Percentiles rank a stretch among this genome's conserved stretches.
phyloP scores from a whole-genome alignment of 139 green algal genomes.

The Chlamydomonas incerta region DNA sequence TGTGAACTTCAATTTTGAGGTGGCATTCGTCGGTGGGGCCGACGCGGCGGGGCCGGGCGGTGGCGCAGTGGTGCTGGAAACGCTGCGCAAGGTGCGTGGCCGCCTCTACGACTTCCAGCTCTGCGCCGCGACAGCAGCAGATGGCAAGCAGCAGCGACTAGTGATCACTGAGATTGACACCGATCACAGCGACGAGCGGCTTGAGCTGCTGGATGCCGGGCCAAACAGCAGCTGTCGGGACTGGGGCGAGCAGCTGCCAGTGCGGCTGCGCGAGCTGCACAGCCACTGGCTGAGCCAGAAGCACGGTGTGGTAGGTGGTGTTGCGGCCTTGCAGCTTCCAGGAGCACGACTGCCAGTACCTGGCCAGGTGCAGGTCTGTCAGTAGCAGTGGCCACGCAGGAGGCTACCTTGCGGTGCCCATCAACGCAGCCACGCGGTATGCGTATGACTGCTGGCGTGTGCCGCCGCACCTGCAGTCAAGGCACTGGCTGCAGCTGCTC shows the following conservation, averaged over 20 bases:
- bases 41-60: too few relatives aligned
- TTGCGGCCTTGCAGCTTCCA: constrained; percentile 51
- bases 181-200: neutral
- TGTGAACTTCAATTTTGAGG: constrained; percentile 59
- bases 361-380: neutral
- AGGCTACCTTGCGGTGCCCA: too few relatives aligned
- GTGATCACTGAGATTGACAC: constrained; percentile 52
- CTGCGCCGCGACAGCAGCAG: neutral
- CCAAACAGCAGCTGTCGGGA: neutral
- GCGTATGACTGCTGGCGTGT: constrained; percentile 12
- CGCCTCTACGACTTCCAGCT: constrained; percentile 18
- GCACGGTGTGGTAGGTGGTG: constrained; percentile 41
- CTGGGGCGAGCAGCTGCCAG: constrained; percentile 55
- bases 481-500: neutral
- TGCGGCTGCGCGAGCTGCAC: constrained; percentile 50
- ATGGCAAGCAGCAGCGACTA: neutral
- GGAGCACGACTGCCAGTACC: constrained; percentile 40
- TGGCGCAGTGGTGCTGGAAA: constrained; percentile 1
- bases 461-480: constrained; percentile 1
- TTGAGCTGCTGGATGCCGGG: constrained; percentile 58
- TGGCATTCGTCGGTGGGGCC: constrained; percentile 9
- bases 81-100: constrained; percentile 19
- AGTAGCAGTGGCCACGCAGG: too few relatives aligned
- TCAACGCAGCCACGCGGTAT: too few relatives aligned
- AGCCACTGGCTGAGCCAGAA: constrained; percentile 61